Evolutionary conservation across 805 yeast species (phyloP).

Genomic region (Candida insectorum): DNA sequence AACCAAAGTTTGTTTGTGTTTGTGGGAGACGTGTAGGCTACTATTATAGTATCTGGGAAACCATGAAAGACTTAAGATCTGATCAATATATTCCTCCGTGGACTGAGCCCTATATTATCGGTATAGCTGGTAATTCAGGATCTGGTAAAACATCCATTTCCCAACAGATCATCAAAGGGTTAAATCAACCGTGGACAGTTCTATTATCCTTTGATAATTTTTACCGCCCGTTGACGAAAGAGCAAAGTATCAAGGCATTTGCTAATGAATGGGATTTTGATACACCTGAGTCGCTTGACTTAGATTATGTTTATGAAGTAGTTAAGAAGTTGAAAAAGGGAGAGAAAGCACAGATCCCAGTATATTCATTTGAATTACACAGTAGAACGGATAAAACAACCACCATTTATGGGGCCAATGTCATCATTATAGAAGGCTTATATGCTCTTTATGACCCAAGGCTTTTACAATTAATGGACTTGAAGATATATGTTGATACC

Average conservation of each 20-base stretch:
- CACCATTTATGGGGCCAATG: constrained; percentile 90
- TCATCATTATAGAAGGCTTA: constrained; percentile 88
- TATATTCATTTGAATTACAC: constrained; percentile 66
- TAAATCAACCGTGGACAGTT: constrained; percentile 93
- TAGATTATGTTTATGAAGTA: constrained; percentile 65
- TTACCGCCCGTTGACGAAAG: constrained; percentile 68
- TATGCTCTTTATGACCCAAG: constrained; percentile 74
- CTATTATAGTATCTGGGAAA: too few species aligned
- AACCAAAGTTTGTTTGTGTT: too few species aligned
- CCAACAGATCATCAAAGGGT: constrained; percentile 67
- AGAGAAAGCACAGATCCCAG: constrained; percentile 38
- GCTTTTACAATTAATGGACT: constrained; percentile 71
- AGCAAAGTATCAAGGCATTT: constrained; percentile 63
- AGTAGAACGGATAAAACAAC: constrained; percentile 61
- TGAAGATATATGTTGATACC: constrained; percentile 89
- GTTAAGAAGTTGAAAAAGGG: constrained; percentile 71
- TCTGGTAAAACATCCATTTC: constrained; percentile 96
- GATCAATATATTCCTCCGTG: constrained; percentile 37
- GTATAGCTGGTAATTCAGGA: constrained; percentile 51
- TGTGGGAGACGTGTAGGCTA: not conserved
- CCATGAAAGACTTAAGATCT: not conserved
- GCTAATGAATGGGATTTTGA: constrained; percentile 79
- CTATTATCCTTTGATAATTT: constrained; percentile 87
- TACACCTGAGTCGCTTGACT: constrained; percentile 77
- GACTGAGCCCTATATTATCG: constrained; percentile 46